A percentile compares a stretch with the other conserved stretches of the same genome.
Evolutionary conservation across 148 eudicot genomes (phyloP).

Genomic region (Oxyria digyna): DNA sequence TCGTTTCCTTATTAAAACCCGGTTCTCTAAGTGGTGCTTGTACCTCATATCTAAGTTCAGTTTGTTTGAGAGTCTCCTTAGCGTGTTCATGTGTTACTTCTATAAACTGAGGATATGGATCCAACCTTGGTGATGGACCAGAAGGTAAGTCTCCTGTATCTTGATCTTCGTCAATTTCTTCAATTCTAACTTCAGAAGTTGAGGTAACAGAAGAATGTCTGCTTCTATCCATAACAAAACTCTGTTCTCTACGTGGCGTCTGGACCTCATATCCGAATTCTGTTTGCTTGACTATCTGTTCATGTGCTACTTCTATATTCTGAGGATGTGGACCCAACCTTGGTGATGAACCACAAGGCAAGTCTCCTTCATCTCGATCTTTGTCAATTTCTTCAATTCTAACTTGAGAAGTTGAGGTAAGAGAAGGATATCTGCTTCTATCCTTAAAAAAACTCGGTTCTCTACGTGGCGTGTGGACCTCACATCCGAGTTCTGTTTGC

Average conservation of each 20-base stretch:
- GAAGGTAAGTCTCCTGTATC: conserved; percentile 14
- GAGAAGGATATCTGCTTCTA: neutral
- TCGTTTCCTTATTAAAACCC: conserved; percentile 20
- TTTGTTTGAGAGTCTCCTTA: conserved; percentile 17
- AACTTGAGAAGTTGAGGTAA: conserved; percentile 17
- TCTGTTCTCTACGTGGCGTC: conserved; percentile 13
- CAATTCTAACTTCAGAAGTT: conserved; percentile 19
- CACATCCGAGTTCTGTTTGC: conserved; percentile 17
- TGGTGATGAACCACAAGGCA: conserved; percentile 6
- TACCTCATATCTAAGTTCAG: conserved; percentile 17
- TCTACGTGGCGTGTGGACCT: conserved; percentile 15
- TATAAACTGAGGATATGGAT: conserved; percentile 20
- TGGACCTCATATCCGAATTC: conserved; percentile 18
- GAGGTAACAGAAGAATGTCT: conserved; percentile 11
- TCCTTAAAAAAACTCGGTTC: conserved; percentile 9
- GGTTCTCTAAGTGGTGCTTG: conserved; percentile 15
- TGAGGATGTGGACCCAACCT: conserved; percentile 26
- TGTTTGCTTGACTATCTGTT: conserved; percentile 12
- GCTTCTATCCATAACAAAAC: conserved; percentile 21
- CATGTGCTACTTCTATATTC: conserved; percentile 17
- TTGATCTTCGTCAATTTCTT: no score
- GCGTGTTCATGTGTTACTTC: conserved; percentile 18
- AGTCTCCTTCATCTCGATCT: conserved; percentile 16
- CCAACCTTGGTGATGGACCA: conserved; percentile 11
- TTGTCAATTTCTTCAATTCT: conserved; percentile 16